Base-by-base conservation (phyloP, 2,329 filamentous ascomycete species). In the Sporothrix phasma region DNA sequence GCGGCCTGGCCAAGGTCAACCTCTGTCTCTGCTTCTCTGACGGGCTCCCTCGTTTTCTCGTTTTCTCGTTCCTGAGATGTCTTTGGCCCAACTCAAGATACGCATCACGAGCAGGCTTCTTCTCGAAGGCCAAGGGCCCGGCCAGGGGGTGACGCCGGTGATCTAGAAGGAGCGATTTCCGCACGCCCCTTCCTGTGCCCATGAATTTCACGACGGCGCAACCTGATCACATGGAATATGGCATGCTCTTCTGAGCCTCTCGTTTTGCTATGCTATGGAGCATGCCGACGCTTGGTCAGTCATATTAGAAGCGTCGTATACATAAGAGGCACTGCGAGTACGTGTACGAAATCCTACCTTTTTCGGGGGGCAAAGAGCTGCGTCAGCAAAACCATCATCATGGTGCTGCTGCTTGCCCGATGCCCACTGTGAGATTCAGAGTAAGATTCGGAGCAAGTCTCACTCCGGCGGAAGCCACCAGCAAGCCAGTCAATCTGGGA, bases 61-160 rank as follows among this genome's bases (percentile, higher is more conserved):
- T n/a, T n/a, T n/a, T n/a, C n/a, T n/a, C n/a, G n/a, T n/a, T n/a
- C n/a, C n/a, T n/a, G n/a, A n/a, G n/a, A n/a, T n/a, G n/a, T n/a
- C n/a, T n/a, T n/a, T n/a, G n/a, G n/a, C 54, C 54, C 56, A 39
- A 59, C 24, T 56, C n/a, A n/a, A n/a, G n/a, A 31, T 47, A n/a
- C 47, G 47, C n/a, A n/a, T 39, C 31, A 34, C 24, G 53, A 26
- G 24, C 24, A 54, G 31, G 62, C 45, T 61, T 64, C 63, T 66
- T 66, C 65, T 66, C 63, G 62, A 63, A 37, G 51, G 51, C 51
- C 51, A 56, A 56, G 31, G 51, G 51, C 51, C 51, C 51, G 31
- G 34, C 47, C 47, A 34, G 47, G 45, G 47, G 51, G 15, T 13
- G 34, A 13, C 10, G 17, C 22, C 37, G 22, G 54, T 6, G 29